Evolutionary conservation across 2,329 filamentous ascomycete species (phyloP), one percentile per base, ranked within the genome.

Genomic region (Amylocarpus encephaloides): DNA sequence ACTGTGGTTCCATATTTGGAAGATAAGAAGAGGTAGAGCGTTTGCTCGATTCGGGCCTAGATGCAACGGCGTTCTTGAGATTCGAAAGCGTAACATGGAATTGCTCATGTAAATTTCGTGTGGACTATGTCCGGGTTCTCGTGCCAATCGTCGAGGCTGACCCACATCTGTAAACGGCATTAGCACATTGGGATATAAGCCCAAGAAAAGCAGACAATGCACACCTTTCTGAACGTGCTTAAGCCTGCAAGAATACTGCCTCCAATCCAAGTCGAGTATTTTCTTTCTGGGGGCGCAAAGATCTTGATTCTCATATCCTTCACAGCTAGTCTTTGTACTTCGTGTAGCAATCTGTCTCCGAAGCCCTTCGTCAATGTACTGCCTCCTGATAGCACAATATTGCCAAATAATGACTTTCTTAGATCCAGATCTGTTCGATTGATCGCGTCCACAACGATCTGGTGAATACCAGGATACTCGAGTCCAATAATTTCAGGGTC

Each of bases 251-350:
- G 75, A 71, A 98, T 98, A 69, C 93, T 96, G 49, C 93, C 93
- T 57, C 93, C 93, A 61, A 97, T 97, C 93, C 93, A 98, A 30
- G 93, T 98, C 55, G 90, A 96, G 74, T 97, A 98, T 71, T 97
- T 95, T 59, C 93, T 80, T 76, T 98, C 93, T 5, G 93, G 92
- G 49, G 93, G 93, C 48, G 93, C 93, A 73, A 95, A 95, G 66
- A 98, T 98, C 77, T 96, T 95, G 74, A 98, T 97, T 64, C 91
- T 83, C 92, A 96, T 98, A 68, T 98, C 93, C 76, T 96, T 96
- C 61, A 97, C 90, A 10, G 93, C 93, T 63, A 97, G 74, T 67
- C 85, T 79, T 72, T 96, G 93, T 59, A 97, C 86, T 72, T 98
- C 93, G 60, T 88, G 83, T 66, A 98, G 76, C 61, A 98, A 73